A percentile compares a stretch with the other conserved stretches of the same genome.
phyloP scores from a whole-genome alignment of 306 rosid genomes.

The Inga laurina region DNA sequence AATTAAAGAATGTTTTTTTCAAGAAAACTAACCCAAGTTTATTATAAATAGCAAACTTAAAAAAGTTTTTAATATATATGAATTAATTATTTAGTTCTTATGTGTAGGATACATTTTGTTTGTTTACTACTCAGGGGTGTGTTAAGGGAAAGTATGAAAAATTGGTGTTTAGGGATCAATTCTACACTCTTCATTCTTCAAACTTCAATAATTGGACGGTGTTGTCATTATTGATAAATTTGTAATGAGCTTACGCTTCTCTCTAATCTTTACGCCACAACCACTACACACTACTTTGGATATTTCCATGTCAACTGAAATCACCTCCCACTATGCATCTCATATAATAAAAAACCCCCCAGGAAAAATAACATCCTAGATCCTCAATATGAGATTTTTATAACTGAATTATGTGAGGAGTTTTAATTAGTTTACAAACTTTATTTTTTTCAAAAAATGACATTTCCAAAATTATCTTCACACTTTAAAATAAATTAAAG shows the following conservation, averaged over 20 bases:
- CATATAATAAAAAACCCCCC: not conserved
- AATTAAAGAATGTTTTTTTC: too few species aligned
- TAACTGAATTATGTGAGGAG: not conserved
- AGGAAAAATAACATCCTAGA: not conserved
- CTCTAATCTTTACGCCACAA: not conserved
- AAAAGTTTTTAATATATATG: too few species aligned
- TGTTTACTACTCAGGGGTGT: too few species aligned
- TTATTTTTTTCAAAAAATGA: too few species aligned
- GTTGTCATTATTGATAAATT: not conserved
- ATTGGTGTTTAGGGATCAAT: not conserved
- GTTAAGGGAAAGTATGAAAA: too few species aligned
- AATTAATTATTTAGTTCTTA: too few species aligned
- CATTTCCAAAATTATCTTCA: not conserved
- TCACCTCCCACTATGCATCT: not conserved
- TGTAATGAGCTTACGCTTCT: not conserved
- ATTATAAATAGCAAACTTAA: too few species aligned
- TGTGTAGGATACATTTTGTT: too few species aligned
- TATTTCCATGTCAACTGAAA: not conserved
- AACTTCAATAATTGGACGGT: not conserved
- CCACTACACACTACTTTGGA: not conserved
- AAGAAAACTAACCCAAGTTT: too few species aligned
- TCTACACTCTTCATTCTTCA: not conserved
- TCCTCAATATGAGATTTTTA: not conserved
- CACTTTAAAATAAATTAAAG: not conserved
- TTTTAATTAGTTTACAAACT: too few species aligned